phyloP scores from a whole-genome alignment of 2,329 filamentous ascomycete genomes.

The Neobulgaria alba region DNA sequence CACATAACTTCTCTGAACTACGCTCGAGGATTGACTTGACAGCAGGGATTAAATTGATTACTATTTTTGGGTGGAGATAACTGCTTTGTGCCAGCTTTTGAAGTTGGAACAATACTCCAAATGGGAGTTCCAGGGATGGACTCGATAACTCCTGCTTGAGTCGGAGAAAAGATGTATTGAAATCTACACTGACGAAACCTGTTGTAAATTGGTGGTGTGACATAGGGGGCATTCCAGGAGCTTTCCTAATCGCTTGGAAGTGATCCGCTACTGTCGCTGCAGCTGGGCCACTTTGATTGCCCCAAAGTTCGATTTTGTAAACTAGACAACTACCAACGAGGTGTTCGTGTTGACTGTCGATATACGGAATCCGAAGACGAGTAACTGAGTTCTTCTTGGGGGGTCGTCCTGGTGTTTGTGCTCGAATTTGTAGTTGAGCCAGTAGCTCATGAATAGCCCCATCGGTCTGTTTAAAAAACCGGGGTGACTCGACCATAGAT shows the following conservation, averaged over 20 bases:
- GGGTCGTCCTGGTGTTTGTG: constrained; percentile 1
- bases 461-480: constrained; percentile 34
- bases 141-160: constrained; percentile 20
- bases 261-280: constrained; percentile 23
- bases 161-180: constrained; percentile 5
- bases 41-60: constrained; percentile 38
- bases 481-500: constrained; percentile 43
- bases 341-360: constrained; percentile 31
- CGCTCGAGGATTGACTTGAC: constrained; percentile 23
- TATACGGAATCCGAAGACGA: constrained; percentile 26
- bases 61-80: constrained; percentile 47
- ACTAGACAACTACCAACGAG: constrained; percentile 40
- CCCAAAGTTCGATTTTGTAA: constrained; percentile 35
- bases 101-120: constrained; percentile 51
- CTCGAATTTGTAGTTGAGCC: constrained; percentile 5
- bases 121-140: constrained; percentile 33
- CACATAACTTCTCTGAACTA: constrained; percentile 36
- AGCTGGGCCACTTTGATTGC: background rate
- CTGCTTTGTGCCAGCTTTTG: constrained; percentile 55
- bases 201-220: constrained; percentile 15
- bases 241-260: constrained; percentile 23
- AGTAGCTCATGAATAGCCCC: constrained; percentile 9
- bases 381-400: constrained; percentile 6
- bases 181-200: constrained; percentile 5
- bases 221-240: constrained; percentile 27